These are phyloP conservation scores for Pythium rishiriense DNA, from an alignment of 352 stramenopile species.

Conservation along the genomic window DNA sequence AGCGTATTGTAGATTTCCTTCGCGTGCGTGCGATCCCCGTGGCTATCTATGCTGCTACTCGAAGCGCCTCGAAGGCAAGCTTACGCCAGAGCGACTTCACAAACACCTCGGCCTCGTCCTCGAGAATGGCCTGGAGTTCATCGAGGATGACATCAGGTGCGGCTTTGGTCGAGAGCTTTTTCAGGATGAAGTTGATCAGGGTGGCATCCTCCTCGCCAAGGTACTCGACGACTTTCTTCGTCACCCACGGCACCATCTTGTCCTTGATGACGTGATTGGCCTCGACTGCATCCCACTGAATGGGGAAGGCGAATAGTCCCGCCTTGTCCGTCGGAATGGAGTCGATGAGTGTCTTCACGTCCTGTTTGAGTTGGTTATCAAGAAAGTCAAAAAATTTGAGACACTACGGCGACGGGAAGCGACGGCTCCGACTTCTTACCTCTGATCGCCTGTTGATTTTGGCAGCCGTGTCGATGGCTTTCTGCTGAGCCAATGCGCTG, in stretches of 20 bases:
- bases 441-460: slow-evolving; percentile 40
- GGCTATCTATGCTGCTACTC: slow-evolving; percentile 11
- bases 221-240: slow-evolving; percentile 56
- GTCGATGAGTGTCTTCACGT: slow-evolving; percentile 45
- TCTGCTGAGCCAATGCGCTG: slow-evolving; percentile 26
- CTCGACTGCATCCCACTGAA: slow-evolving; percentile 42
- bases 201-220: slow-evolving; percentile 48
- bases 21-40: neutral
- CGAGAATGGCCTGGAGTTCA: slow-evolving; percentile 42
- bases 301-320: slow-evolving; percentile 39
- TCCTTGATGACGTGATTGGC: slow-evolving; percentile 31
- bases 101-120: slow-evolving; percentile 54
- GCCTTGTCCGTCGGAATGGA: slow-evolving; percentile 42
- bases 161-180: slow-evolving; percentile 35
- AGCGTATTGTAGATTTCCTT: slow-evolving; percentile 9
- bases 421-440: slow-evolving; percentile 13
- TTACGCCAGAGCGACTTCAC: slow-evolving; percentile 58
- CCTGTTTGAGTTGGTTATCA: slow-evolving; percentile 12
- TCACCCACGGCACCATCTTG: slow-evolving; percentile 51
- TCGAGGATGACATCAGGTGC: slow-evolving; percentile 32
- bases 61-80: slow-evolving; percentile 49
- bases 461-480: slow-evolving; percentile 33
- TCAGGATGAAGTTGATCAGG: slow-evolving; percentile 48
- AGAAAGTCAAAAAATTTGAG: neutral
- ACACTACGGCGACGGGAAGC: too few relatives aligned